Base-by-base conservation (phyloP, 257 asterid species). In the Sherardia arvensis region DNA sequence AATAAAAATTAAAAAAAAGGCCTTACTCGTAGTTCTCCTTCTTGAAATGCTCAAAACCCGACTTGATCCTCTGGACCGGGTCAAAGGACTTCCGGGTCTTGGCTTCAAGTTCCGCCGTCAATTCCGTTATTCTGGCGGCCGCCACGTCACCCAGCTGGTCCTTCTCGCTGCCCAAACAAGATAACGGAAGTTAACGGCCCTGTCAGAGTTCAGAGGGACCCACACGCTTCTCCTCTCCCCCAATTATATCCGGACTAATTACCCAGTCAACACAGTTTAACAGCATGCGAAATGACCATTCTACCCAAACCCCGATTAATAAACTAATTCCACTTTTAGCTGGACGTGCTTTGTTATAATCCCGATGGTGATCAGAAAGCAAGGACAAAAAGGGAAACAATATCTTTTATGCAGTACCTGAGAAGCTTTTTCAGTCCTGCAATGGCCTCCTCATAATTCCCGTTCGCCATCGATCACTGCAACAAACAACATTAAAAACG, bases 381-480 rank as follows among this genome's bases (percentile, higher is more conserved):
- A 64, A 23, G 71, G 54, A 48, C 34, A 67, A 30, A 62, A 62
- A 22, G 2, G 27, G 22, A 8, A 45, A 58, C 67, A 49, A 5
- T n/a, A n/a, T n/a, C n/a, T n/a, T n/a, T n/a, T n/a, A n/a, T 3
- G 23, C 32, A 21, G 51, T 14, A 87, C 95, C 95, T 84, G 72
- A 87, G 89, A 76, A 87, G 92, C 81, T 84, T 87, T 78, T 77
- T 69, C 61, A 87, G 77, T 60, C 89, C 90, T 47, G 83, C 87
- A 65, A 87, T 84, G 86, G 95, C 95, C 68, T 80, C 95, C 83
- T 84, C 92, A 66, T 79, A 82, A 17, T 70, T 63, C 45, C 77
- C 85, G 47, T 74, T 80, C 4, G 85, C 81, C 95, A 84, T 84
- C 66, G 79, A 43, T 43, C 51, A 43, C 51, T 40, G 7, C 4